A percentile compares a stretch with the other conserved stretches of the same genome.
phyloP scores from a whole-genome alignment of 345 rosid species.

The Eucalyptus viminalis region DNA sequence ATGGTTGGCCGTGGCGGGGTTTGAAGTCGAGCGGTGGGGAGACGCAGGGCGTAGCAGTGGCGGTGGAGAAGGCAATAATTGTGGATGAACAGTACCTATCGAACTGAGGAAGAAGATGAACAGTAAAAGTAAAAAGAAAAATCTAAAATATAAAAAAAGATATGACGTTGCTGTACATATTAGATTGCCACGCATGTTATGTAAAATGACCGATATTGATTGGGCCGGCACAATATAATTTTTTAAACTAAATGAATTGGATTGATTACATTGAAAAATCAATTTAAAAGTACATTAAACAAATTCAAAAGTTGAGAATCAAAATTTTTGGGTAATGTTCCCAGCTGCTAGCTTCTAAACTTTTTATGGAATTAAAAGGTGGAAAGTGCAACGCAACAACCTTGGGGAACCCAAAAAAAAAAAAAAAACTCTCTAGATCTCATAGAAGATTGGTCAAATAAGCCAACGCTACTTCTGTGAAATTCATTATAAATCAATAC shows the following conservation, averaged over 20 bases:
- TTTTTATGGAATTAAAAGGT: background rate
- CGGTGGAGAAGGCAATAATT: background rate
- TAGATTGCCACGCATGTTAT: fast-evolving
- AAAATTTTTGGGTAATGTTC: background rate
- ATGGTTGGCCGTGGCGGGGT: background rate
- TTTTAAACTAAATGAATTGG: too few species aligned
- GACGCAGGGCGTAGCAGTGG: background rate
- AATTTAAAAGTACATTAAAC: too few species aligned
- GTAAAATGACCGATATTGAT: fast-evolving
- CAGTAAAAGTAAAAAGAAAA: background rate
- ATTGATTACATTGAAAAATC: background rate
- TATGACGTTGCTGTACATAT: background rate
- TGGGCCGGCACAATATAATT: background rate
- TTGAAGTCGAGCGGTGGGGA: background rate
- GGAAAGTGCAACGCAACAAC: background rate
- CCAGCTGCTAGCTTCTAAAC: background rate
- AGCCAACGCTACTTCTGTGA: background rate
- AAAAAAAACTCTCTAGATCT: background rate
- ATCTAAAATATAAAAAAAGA: background rate
- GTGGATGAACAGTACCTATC: background rate
- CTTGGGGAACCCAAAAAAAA: background rate
- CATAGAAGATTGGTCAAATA: background rate
- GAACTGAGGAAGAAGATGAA: background rate
- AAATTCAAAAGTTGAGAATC: too few species aligned
- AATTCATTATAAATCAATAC: background rate